These are phyloP conservation scores for Aspergillus awamori DNA, from an alignment of 2,329 filamentous ascomycete genomes.

Conservation along the genomic window DNA sequence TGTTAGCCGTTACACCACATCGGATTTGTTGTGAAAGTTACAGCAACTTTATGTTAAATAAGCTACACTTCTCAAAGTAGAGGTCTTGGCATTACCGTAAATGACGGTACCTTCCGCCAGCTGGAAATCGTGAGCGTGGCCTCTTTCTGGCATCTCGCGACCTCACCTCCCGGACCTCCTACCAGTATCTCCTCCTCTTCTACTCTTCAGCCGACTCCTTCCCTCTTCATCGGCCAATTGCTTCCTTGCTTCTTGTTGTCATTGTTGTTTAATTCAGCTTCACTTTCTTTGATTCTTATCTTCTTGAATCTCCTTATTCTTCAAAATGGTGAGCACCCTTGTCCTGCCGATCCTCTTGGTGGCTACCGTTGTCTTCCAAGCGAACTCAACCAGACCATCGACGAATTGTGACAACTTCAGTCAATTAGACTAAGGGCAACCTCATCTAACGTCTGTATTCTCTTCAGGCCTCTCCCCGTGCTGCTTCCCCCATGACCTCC, in stretches of 20 bases:
- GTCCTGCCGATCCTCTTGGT: constrained; percentile 14
- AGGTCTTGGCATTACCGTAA: constrained; percentile 16
- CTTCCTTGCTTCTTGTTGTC: constrained; percentile 17
- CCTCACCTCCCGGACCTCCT: constrained; percentile 21
- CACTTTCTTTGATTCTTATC: constrained; percentile 24
- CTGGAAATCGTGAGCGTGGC: constrained; percentile 31
- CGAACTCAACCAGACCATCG: constrained; percentile 2
- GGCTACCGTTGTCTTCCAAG: constrained; percentile 1
- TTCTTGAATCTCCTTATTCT: constrained; percentile 21
- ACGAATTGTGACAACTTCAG: constrained; percentile 10
- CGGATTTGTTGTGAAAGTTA: constrained; percentile 1
- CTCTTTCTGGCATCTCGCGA: constrained; percentile 29
- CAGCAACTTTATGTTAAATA: not conserved
- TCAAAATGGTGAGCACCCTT: constrained; percentile 30
- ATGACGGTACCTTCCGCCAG: constrained; percentile 18
- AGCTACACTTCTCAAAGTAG: too few relatives aligned
- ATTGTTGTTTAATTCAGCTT: constrained; percentile 24
- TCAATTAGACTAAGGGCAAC: constrained; percentile 3
- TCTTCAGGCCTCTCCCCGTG: constrained; percentile 42
- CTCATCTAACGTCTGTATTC: constrained; percentile 10
- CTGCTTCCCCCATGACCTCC: constrained; percentile 49
- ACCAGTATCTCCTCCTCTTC: constrained; percentile 9
- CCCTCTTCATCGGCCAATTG: constrained; percentile 15
- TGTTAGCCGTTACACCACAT: constrained; percentile 18
- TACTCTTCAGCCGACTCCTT: constrained; percentile 14